phyloP scores from a whole-genome alignment of 805 yeast species.

The Candida nemodendra region DNA sequence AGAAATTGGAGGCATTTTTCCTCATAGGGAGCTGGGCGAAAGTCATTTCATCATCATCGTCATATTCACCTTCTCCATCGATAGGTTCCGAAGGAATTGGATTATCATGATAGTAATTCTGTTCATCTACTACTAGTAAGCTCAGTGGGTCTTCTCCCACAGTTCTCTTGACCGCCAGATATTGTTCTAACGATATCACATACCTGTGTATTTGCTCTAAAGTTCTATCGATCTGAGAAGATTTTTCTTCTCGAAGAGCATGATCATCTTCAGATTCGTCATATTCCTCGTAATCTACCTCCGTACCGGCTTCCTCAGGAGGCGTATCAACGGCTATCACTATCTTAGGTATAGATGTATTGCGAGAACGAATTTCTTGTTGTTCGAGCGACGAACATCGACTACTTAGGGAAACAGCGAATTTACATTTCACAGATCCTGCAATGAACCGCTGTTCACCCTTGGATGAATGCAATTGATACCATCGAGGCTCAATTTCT shows the following conservation, averaged over 20 bases:
- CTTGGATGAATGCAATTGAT: constrained; percentile 23
- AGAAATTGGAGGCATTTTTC: background rate
- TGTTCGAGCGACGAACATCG: background rate
- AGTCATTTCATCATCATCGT: constrained; percentile 1
- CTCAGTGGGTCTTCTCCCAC: constrained; percentile 17
- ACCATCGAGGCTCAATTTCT: constrained; percentile 22
- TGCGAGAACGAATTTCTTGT: background rate
- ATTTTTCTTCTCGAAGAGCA: constrained; percentile 1
- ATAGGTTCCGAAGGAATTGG: background rate
- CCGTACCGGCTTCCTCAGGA: constrained; percentile 10
- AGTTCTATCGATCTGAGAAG: background rate
- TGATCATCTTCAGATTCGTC: constrained; percentile 18
- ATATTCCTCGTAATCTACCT: constrained; percentile 20
- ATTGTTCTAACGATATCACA: constrained; percentile 11
- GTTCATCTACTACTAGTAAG: constrained; percentile 19
- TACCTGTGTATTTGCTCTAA: constrained; percentile 13
- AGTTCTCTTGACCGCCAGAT: constrained; percentile 5
- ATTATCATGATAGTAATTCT: constrained; percentile 19
- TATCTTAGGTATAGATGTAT: constrained; percentile 1
- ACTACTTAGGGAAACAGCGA: constrained; percentile 13
- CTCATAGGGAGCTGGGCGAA: no score
- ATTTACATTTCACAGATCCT: constrained; percentile 26
- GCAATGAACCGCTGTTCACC: constrained; percentile 27
- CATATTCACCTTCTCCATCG: background rate
- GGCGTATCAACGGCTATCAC: constrained; percentile 1